Conservation (phyloP, 169 alveolate species). For the Plasmodium blacklocki region DNA sequence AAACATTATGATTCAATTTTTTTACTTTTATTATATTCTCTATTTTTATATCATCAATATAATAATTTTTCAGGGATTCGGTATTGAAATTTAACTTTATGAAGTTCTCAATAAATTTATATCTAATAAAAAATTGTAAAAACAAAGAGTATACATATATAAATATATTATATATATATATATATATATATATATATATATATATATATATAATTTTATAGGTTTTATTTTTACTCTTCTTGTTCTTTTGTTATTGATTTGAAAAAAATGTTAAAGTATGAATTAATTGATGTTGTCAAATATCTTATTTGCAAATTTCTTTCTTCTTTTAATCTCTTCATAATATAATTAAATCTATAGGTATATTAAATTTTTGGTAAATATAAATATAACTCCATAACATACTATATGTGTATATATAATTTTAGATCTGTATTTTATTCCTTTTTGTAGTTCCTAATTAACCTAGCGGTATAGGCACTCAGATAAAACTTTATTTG, state of each 20-base stretch:
- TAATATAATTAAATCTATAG: slow-evolving; percentile 60
- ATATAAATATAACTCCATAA: neutral
- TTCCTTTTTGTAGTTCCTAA: neutral
- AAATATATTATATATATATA: neutral
- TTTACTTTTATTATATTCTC: slow-evolving; percentile 68
- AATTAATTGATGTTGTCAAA: slow-evolving; percentile 34
- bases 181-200: neutral
- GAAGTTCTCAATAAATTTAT: slow-evolving; percentile 24
- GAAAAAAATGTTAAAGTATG: slow-evolving; percentile 55
- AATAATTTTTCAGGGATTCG: slow-evolving; percentile 40
- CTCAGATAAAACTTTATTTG: slow-evolving; percentile 43
- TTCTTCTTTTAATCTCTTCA: slow-evolving; percentile 59
- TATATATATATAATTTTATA: neutral
- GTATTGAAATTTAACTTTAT: slow-evolving; percentile 22
- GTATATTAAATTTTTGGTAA: neutral
- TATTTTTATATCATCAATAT: slow-evolving; percentile 60
- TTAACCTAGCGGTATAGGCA: slow-evolving; percentile 60
- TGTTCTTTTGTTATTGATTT: slow-evolving; percentile 19
- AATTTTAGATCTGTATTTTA: neutral
- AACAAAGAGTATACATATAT: neutral
- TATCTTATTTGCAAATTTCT: slow-evolving; percentile 49
- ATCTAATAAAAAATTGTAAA: slow-evolving; percentile 2
- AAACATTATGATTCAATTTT: slow-evolving; percentile 36
- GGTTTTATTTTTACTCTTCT: slow-evolving; percentile 29
- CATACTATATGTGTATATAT: neutral